Evolutionary conservation across 2,329 filamentous ascomycete genomes (phyloP).

Genomic region (Talaromyces amestolkiae): DNA sequence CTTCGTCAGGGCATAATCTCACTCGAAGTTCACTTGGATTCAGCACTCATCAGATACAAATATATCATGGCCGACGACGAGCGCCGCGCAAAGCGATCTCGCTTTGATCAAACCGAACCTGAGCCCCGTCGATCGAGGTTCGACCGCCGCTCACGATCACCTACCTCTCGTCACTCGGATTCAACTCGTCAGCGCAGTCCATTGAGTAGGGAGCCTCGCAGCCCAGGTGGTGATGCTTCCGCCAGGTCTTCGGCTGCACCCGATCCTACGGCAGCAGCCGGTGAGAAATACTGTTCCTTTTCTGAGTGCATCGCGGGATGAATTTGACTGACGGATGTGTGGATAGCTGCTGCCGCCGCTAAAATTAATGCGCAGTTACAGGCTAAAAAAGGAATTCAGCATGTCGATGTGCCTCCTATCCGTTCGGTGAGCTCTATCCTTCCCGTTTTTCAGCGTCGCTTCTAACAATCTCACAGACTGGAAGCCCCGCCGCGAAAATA

Average conservation of each 20-base stretch:
- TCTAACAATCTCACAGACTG: constrained; percentile 33
- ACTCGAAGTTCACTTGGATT: not conserved
- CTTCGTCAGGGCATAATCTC: not conserved
- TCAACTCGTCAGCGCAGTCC: constrained; percentile 78
- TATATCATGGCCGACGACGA: constrained; percentile 73
- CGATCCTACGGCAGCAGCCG: constrained; percentile 75
- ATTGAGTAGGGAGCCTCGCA: constrained; percentile 54
- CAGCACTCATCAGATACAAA: not conserved
- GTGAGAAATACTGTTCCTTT: constrained; percentile 47
- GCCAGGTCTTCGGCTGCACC: constrained; percentile 40
- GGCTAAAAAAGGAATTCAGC: constrained; percentile 83
- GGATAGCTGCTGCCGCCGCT: constrained; percentile 77
- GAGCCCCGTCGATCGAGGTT: constrained; percentile 81
- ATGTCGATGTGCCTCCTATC: constrained; percentile 84
- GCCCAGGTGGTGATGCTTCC: constrained; percentile 43
- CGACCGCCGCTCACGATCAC: constrained; percentile 87
- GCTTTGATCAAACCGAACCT: constrained; percentile 88
- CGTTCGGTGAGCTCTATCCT: constrained; percentile 51
- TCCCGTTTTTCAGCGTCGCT: not conserved
- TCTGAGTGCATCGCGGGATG: constrained; percentile 5
- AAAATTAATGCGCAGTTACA: constrained; percentile 81
- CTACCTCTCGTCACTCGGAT: constrained; percentile 65
- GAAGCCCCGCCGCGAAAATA: constrained; percentile 55
- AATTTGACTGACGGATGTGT: constrained; percentile 1
- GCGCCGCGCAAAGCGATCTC: constrained; percentile 76